Conservation (phyloP, 169 alveolate genomes). For the Perkinsus marinus region DNA sequence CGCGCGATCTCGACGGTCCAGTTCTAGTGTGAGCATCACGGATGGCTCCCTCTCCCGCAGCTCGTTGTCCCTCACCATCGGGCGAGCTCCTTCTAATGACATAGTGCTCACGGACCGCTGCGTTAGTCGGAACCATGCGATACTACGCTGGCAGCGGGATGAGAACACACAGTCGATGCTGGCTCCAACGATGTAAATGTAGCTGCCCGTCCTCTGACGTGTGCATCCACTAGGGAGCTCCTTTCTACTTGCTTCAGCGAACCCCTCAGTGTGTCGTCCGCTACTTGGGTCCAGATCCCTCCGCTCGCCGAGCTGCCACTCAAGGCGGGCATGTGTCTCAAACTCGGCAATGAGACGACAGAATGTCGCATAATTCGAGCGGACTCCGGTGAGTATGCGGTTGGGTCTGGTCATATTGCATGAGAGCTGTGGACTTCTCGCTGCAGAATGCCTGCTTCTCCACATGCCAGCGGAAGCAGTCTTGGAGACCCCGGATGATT, state of each 20-base stretch:
- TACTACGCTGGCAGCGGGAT: not conserved
- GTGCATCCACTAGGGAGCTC: too few species aligned
- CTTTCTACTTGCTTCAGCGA: not conserved
- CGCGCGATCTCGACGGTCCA: too few species aligned
- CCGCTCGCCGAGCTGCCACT: not conserved
- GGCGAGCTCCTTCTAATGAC: not conserved
- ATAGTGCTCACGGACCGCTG: not conserved
- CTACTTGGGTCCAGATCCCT: not conserved
- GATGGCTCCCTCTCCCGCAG: too few species aligned
- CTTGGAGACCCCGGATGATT: not conserved
- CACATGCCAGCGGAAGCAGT: not conserved
- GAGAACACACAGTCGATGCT: not conserved
- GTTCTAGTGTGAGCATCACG: too few species aligned
- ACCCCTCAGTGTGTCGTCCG: not conserved
- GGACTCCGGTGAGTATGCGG: not conserved
- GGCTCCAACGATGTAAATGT: not conserved
- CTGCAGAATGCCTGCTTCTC: not conserved
- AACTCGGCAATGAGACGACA: not conserved
- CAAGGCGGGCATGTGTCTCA: not conserved
- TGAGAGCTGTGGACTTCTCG: not conserved
- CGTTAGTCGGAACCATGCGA: not conserved
- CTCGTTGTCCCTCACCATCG: not conserved
- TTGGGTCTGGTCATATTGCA: too few species aligned
- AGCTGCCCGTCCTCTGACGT: too few species aligned
- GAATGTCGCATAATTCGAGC: not conserved